Evolutionary conservation across 768 basidiomycete species (phyloP).

Genomic region (Dacryopinax spathularia): DNA sequence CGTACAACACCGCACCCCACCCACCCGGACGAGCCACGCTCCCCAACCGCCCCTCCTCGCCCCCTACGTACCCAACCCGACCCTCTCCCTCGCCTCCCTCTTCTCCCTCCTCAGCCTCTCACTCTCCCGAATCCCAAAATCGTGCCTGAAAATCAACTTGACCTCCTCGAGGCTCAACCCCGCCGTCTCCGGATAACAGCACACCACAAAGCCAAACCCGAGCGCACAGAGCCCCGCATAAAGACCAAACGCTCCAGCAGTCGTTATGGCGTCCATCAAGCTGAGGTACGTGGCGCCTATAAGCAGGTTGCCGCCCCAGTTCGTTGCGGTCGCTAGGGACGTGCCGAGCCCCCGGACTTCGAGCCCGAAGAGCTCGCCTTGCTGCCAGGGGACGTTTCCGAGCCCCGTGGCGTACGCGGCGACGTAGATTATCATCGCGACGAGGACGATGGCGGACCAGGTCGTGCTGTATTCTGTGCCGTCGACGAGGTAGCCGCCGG

Average conservation of each 20-base stretch:
- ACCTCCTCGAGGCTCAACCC: constrained; percentile 59
- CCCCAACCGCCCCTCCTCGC: too few relatives aligned
- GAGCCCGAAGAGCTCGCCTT: constrained; percentile 67
- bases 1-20: too few relatives aligned
- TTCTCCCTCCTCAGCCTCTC: constrained; percentile 35
- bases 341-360: constrained; percentile 72
- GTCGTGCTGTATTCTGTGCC: constrained; percentile 42
- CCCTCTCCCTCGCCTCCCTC: neutral
- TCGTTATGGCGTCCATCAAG: constrained; percentile 59
- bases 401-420: constrained; percentile 67
- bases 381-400: constrained; percentile 77
- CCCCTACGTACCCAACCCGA: neutral
- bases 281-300: constrained; percentile 70
- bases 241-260: constrained; percentile 61
- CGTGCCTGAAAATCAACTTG: constrained; percentile 42
- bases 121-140: constrained; percentile 52
- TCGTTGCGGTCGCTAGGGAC: constrained; percentile 57
- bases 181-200: constrained; percentile 68
- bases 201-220: constrained; percentile 52
- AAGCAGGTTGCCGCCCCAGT: constrained; percentile 64
- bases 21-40: too few relatives aligned
- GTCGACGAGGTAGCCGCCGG: constrained; percentile 44
- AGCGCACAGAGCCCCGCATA: constrained; percentile 60
- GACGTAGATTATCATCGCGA: constrained; percentile 73
- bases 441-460: constrained; percentile 56